Evolutionary conservation across 192 early-diverging fungal genomes (phyloP), one percentile per base, ranked within the genome.

Genomic region (Radiomyces spectabilis): DNA sequence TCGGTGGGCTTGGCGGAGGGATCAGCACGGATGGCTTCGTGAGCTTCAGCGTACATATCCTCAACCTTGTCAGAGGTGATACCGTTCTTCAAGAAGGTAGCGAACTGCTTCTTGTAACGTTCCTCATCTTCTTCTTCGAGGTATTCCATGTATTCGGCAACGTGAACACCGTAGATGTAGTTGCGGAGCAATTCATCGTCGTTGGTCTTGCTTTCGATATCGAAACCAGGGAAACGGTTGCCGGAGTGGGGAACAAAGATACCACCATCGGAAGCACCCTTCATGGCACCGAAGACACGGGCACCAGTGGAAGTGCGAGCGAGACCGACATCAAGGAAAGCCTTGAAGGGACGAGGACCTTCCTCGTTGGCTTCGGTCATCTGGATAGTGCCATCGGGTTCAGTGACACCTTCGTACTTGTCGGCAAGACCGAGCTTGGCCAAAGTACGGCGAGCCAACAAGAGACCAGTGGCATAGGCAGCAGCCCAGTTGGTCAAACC

Each of bases 401-500:
- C 88, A 57, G 75, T 73, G 74, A 93, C 81, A 80, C 96, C 96
- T 74, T 91, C 86, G 85, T 97, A 99, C 80, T 99, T 88, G 68
- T 89, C 83, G 65, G 85, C 94, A 52, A 99, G 82, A 53, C 85
- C 86, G 66, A 99, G 85, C 88, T 99, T 91, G 69, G 82, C 73
- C 57, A 99, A 81, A 64, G 90, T 82, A 83, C 96, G 93, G 60
- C 96, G 92, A 65, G 96, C 94, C 43, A 90, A 79, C 29, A 99
- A 83, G 51, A 99, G 87, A 85, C 96, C 96, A 56, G 96, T 99
- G 68, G 85, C 81, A 79, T 99, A 99, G 62, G 96, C 91, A 55
- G 96, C 93, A 67, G 96, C 85, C 94, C 94, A 99, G 92, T 99
- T 99, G 83, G 96, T 99, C 75, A 99, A 81, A 85, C 96, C 96